phyloP scores from a whole-genome alignment of 352 stramenopile species.

The Globisporangium apiculatum region DNA sequence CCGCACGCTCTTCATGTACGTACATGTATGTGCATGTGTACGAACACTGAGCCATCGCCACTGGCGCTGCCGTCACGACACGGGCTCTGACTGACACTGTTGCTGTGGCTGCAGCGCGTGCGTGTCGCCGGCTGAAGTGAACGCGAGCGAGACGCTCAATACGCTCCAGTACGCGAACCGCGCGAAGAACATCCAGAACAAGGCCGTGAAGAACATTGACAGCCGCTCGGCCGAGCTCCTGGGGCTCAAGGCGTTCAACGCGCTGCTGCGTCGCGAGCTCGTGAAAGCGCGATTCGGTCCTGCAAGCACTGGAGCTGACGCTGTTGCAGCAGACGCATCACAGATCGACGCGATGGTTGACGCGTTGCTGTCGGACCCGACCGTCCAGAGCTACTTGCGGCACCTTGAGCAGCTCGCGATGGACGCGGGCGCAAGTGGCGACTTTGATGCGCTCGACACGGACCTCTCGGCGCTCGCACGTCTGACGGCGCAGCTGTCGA shows the following conservation, averaged over 20 bases:
- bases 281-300: constrained; percentile 45
- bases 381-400: constrained; percentile 46
- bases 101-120: constrained; percentile 41
- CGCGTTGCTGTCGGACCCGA: constrained; percentile 32
- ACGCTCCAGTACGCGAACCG: constrained; percentile 85
- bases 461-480: not conserved
- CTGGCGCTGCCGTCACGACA: too few relatives aligned
- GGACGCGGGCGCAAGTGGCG: not conserved
- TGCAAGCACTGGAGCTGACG: constrained; percentile 8
- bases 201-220: constrained; percentile 87
- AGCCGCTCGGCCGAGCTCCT: constrained; percentile 64
- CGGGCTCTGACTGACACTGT: too few relatives aligned
- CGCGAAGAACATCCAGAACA: constrained; percentile 87
- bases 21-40: constrained; percentile 1
- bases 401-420: constrained; percentile 41
- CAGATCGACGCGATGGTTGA: constrained; percentile 30
- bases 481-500: not conserved
- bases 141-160: constrained; percentile 69
- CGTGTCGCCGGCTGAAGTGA: constrained; percentile 68
- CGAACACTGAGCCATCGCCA: too few relatives aligned
- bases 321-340: not conserved
- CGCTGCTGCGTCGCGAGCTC: constrained; percentile 58
- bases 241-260: constrained; percentile 59
- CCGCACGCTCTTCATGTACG: constrained; percentile 83
- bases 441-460: not conserved